Conservation (phyloP, 805 yeast genomes). For the Hanseniaspora osmophila region DNA sequence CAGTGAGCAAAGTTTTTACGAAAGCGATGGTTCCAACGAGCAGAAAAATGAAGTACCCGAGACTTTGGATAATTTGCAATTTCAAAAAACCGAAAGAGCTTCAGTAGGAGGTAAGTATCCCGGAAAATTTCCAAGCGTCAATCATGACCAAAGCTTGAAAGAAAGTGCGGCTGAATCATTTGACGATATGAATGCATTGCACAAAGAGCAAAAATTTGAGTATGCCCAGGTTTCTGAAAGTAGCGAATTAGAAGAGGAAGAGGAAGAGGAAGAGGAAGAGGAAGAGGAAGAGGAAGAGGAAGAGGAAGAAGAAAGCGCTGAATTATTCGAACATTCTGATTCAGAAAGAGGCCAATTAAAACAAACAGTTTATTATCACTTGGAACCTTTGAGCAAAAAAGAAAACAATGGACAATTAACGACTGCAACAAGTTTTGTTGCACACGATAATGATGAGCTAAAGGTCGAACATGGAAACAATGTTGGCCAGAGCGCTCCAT, state of each 20-base stretch:
- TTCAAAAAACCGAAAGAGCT: not conserved
- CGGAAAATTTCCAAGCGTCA: not conserved
- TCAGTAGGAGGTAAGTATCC: not conserved
- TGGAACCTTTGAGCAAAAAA: not conserved
- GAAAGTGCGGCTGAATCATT: too few relatives aligned
- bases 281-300: slow-evolving; percentile 10
- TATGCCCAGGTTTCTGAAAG: not conserved
- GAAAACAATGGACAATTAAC: too few relatives aligned
- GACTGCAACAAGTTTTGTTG: too few relatives aligned
- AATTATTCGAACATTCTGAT: not conserved
- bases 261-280: not conserved
- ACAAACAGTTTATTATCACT: not conserved
- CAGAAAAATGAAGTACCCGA: not conserved
- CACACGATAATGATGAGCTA: too few relatives aligned
- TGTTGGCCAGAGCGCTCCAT: too few relatives aligned
- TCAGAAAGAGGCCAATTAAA: too few relatives aligned
- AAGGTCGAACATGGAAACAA: too few relatives aligned
- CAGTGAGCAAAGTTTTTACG: too few relatives aligned
- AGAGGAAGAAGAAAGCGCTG: not conserved
- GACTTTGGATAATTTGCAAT: too few relatives aligned
- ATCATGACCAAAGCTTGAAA: too few relatives aligned
- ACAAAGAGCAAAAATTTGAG: not conserved
- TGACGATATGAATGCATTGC: too few relatives aligned
- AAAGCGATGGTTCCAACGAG: not conserved
- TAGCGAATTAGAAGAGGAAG: not conserved